phyloP scores from a whole-genome alignment of 2,329 filamentous ascomycete species.

The Xylaria sp. region DNA sequence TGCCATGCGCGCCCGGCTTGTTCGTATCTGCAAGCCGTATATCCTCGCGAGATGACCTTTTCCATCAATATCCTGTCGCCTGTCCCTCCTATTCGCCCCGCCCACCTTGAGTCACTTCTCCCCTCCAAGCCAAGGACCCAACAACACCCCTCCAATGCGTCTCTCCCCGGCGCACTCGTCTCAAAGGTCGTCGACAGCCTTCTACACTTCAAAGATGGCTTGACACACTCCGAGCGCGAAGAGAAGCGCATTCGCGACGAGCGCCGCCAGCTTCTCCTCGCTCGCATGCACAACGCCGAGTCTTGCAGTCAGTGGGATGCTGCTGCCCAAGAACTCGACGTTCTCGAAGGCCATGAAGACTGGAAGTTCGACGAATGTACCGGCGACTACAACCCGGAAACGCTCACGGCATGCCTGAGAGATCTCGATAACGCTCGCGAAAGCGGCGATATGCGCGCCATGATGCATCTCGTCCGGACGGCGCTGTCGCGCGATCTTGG shows the following conservation, averaged over 20 bases:
- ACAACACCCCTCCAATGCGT: neutral
- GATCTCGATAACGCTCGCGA: conserved; percentile 70
- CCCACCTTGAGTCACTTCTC: neutral
- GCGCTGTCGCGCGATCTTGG: conserved; percentile 74
- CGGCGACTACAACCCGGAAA: conserved; percentile 64
- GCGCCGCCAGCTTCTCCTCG: conserved; percentile 56
- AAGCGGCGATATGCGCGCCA: conserved; percentile 65
- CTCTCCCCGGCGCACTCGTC: conserved; percentile 23
- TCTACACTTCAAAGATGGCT: conserved; percentile 48
- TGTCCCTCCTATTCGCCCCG: conserved; percentile 12
- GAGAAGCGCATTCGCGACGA: conserved; percentile 46
- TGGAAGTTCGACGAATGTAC: conserved; percentile 66
- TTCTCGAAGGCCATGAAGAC: conserved; percentile 69
- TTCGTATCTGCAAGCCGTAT: conserved; percentile 2
- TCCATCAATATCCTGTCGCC: conserved; percentile 23
- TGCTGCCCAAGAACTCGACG: conserved; percentile 71
- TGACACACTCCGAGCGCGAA: conserved; percentile 46
- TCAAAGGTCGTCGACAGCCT: conserved; percentile 39
- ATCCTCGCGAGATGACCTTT: conserved; percentile 23
- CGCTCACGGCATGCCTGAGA: conserved; percentile 64
- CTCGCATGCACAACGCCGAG: conserved; percentile 63
- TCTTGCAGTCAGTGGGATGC: conserved; percentile 67
- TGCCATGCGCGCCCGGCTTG: conserved; percentile 2
- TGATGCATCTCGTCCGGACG: conserved; percentile 78
- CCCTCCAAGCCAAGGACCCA: neutral